Percentiles rank a stretch among this genome's conserved stretches.
Conservation (phyloP, 1,284 basidiomycete species). For the Ustilago crameri region DNA sequence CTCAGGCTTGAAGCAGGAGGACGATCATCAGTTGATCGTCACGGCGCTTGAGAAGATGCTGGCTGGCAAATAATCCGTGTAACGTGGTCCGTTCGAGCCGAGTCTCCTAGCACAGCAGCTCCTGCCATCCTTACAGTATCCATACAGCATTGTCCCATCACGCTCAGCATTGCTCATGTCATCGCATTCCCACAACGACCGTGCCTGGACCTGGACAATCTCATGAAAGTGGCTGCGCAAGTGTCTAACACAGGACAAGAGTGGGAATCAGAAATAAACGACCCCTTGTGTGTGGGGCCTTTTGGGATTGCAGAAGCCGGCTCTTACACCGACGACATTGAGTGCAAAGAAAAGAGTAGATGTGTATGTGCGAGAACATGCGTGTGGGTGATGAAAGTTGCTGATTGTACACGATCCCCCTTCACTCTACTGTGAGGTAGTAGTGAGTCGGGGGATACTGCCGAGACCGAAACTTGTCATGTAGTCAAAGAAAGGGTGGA, state of each 20-base stretch:
- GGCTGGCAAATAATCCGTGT: background rate
- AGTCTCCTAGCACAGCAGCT: no score
- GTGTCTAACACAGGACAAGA: no score
- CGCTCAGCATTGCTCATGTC: background rate
- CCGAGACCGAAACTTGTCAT: conserved; percentile 4
- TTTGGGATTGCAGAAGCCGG: conserved; percentile 39
- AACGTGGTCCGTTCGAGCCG: background rate
- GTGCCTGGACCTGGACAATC: no score
- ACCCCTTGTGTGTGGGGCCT: conserved; percentile 15
- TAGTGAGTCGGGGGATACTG: conserved; percentile 8
- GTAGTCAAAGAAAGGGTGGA: conserved; percentile 21
- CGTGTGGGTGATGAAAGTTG: conserved; percentile 15
- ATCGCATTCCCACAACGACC: no score
- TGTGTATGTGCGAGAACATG: conserved; percentile 17
- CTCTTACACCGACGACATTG: conserved; percentile 1
- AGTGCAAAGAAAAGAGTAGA: conserved; percentile 8
- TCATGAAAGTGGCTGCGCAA: no score
- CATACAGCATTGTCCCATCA: no score
- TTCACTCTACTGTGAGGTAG: background rate
- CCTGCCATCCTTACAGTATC: no score
- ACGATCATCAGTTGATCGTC: conserved; percentile 49
- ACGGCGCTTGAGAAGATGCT: conserved; percentile 14
- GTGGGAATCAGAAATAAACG: conserved; percentile 35
- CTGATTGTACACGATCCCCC: conserved; percentile 50
- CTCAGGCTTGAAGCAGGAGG: conserved; percentile 45